phyloP scores from a whole-genome alignment of 2,329 filamentous ascomycete genomes.

The Beauveria sp. region DNA sequence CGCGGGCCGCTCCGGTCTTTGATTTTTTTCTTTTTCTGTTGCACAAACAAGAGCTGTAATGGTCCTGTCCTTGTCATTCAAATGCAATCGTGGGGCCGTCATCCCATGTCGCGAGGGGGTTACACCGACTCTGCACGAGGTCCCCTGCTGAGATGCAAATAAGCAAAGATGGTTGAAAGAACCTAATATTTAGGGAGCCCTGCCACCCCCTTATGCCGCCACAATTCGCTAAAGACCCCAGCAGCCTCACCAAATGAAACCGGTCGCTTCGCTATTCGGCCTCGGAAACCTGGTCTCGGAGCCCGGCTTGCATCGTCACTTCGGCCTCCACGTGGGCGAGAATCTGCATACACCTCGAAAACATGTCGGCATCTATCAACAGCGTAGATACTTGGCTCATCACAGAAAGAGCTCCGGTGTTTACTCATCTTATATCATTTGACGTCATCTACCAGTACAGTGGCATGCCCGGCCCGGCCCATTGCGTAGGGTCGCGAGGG shows the following conservation, averaged over 20 bases:
- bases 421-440: neutral
- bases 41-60: neutral
- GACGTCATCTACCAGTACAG: neutral
- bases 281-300: no score
- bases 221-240: neutral
- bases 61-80: neutral
- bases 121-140: neutral
- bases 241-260: neutral
- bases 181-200: no score
- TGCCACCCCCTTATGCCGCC: conserved; percentile 5
- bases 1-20: neutral
- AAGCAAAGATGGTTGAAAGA: no score
- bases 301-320: neutral
- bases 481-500: neutral
- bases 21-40: neutral
- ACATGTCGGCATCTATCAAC: neutral
- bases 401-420: neutral
- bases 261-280: neutral
- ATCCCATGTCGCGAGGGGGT: neutral
- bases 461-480: neutral
- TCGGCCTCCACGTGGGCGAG: neutral
- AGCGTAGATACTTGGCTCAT: neutral
- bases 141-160: neutral
- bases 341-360: neutral
- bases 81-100: neutral